Evolutionary conservation across 768 basidiomycete species (phyloP), one percentile per base, ranked within the genome.

Genomic region (Lenzites betulinus): DNA sequence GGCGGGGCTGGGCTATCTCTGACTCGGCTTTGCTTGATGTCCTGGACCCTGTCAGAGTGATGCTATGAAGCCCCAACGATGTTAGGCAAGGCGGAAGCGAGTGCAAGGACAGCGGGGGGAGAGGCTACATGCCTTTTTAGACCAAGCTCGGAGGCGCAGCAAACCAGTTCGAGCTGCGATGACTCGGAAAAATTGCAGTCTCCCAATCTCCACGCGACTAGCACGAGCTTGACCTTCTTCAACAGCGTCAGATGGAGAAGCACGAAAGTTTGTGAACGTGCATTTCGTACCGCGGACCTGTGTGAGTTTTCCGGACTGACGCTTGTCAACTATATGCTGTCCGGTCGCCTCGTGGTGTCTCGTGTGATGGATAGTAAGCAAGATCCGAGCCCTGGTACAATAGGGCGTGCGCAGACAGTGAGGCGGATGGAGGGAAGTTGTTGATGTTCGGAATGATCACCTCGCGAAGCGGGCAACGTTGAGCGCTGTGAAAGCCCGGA

Each of bases 61-160:
- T 54, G n/a, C 16, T 26, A 43, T 55, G 60, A 23, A 28, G 42
- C 38, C n/a, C 36, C 12, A 15, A 13, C 18, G 48, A 60, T 41
- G 53, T 55, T 16, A 55, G 60, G 13, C 42, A 35, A 25, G 38
- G 23, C 28, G 16, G 20, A 49, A 38, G 54, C 54, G 39, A 26
- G 51, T 26, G 51, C 25, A 33, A 33, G 59, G 39, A 46, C 25
- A 25, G 49, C 33, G 26, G 39, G 51, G 4, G 28, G 30, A 39
- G 47, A 23, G 54, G 53, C 13, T 44, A 51, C 57, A 54, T 63
- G 54, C 62, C 62, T 63, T 58, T 63, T 63, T 55, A 43, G 61
- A 46, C 35, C 51, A 58, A 16, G 30, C 46, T 41, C 39, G 2
- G 18, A 38, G 28, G 35, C 60, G 46, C 54, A 52, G 61, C 47